Percentiles rank a stretch among this genome's conserved stretches.
Evolutionary conservation across 116 monocot species (phyloP).

Genomic region (Thalassia testudinum): DNA sequence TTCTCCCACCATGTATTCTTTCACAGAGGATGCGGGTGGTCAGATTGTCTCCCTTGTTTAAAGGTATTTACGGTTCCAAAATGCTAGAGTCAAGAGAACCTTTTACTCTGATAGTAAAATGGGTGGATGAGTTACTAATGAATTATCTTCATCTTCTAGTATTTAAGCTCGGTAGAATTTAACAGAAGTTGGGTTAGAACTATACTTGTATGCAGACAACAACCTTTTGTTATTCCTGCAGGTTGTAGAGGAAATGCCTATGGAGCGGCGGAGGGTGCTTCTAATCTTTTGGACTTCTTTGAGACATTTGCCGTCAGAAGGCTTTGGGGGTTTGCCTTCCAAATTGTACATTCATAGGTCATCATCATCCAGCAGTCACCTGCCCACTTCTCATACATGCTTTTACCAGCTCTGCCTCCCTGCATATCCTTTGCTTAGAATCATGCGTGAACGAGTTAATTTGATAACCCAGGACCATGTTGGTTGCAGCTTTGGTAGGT

Average conservation of each 20-base stretch:
- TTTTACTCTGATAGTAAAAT: no score
- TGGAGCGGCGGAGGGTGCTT: conserved; percentile 39
- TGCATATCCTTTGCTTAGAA: conserved; percentile 23
- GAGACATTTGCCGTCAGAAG: conserved; percentile 58
- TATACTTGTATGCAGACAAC: no score
- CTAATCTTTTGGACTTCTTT: conserved; percentile 89
- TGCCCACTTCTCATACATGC: conserved; percentile 83
- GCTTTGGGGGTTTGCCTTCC: conserved; percentile 57
- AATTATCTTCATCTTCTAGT: no score
- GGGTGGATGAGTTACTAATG: no score
- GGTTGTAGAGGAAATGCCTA: conserved; percentile 56
- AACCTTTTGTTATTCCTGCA: conserved; percentile 13
- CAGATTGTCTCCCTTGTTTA: no score
- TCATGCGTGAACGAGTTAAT: conserved; percentile 40
- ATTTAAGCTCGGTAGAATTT: no score
- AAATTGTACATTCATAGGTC: conserved; percentile 51
- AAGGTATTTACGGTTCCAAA: no score
- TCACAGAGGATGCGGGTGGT: no score
- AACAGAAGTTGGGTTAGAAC: no score
- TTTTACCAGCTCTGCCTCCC: conserved; percentile 70
- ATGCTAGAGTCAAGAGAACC: no score
- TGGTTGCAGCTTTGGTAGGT: conserved; percentile 46
- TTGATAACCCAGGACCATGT: conserved; percentile 72
- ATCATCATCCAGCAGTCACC: conserved; percentile 27
- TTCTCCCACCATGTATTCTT: no score